These are phyloP conservation scores for Penicillium sp. DNA, from an alignment of 2,329 filamentous ascomycete species.

Conservation along the genomic window DNA sequence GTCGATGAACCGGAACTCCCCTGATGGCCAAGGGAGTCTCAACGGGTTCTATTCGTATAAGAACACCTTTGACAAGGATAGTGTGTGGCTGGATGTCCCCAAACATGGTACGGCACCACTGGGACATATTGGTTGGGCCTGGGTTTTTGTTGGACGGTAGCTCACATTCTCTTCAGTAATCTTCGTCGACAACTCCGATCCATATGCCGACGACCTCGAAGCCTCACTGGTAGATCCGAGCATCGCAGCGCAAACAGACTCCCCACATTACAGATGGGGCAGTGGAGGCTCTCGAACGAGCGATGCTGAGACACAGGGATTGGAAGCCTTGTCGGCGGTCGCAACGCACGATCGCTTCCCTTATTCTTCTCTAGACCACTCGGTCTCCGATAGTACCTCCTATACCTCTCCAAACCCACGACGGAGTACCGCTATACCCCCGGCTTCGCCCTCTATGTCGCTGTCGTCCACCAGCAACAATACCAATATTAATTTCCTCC, in stretches of 20 bases:
- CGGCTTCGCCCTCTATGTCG: slow-evolving; percentile 46
- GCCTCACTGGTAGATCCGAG: slow-evolving; percentile 35
- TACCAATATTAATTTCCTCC: slow-evolving; percentile 56
- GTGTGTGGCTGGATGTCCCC: slow-evolving; percentile 63
- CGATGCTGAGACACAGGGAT: slow-evolving; percentile 48
- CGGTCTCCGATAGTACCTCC: slow-evolving; percentile 29
- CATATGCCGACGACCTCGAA: slow-evolving; percentile 55
- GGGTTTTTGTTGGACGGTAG: slow-evolving; percentile 1
- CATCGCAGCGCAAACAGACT: slow-evolving; percentile 30
- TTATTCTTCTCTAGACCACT: slow-evolving; percentile 30
- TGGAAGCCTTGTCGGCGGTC: slow-evolving; percentile 56
- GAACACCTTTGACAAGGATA: slow-evolving; percentile 62
- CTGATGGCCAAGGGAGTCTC: slow-evolving; percentile 46
- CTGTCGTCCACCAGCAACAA: slow-evolving; percentile 40
- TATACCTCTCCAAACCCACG: slow-evolving; percentile 37
- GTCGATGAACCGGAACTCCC: slow-evolving; percentile 58
- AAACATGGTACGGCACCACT: slow-evolving; percentile 49
- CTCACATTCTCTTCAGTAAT: slow-evolving; percentile 47
- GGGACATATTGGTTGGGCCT: neutral
- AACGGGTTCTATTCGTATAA: slow-evolving; percentile 66
- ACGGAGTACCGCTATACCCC: slow-evolving; percentile 32
- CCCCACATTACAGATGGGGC: slow-evolving; percentile 35
- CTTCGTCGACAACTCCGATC: slow-evolving; percentile 63
- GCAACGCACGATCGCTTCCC: slow-evolving; percentile 46
- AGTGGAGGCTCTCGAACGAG: slow-evolving; percentile 27